A percentile compares a stretch with the other conserved stretches of the same genome.
phyloP scores from a whole-genome alignment of 78 protist genomes.

The Dictyostelium firmibasis region DNA sequence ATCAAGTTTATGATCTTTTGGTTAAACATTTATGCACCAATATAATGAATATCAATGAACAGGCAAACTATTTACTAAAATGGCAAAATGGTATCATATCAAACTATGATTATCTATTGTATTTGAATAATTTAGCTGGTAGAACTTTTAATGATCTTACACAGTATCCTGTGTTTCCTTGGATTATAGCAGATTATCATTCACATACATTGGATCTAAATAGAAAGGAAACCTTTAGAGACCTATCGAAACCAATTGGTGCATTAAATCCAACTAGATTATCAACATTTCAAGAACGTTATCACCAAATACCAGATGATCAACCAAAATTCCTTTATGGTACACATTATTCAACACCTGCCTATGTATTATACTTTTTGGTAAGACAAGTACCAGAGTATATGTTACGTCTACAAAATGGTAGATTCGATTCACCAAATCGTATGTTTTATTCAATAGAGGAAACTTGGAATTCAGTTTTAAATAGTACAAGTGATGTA shows the following conservation, averaged over 20 bases:
- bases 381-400: slow-evolving; percentile 94
- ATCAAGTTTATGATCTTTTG: slow-evolving; percentile 52
- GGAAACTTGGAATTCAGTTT: slow-evolving; percentile 87
- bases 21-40: slow-evolving; percentile 15
- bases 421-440: slow-evolving; percentile 93
- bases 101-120: slow-evolving; percentile 93
- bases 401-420: slow-evolving; percentile 93
- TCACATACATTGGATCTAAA: slow-evolving; percentile 14
- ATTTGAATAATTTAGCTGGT: slow-evolving; percentile 90
- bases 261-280: slow-evolving; percentile 91
- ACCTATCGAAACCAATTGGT: slow-evolving; percentile 94
- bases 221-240: slow-evolving; percentile 84
- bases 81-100: slow-evolving; percentile 90
- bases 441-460: slow-evolving; percentile 93
- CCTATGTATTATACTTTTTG: slow-evolving; percentile 91
- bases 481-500: slow-evolving; percentile 79
- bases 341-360: slow-evolving; percentile 97
- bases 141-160: slow-evolving; percentile 92
- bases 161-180: slow-evolving; percentile 88
- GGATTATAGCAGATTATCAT: slow-evolving; percentile 50
- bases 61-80: slow-evolving; percentile 18
- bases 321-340: slow-evolving; percentile 94
- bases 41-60: slow-evolving; percentile 37
- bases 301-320: slow-evolving; percentile 83
- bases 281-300: slow-evolving; percentile 76